Evolutionary conservation across 129 eudicot species (phyloP), one percentile per base, ranked within the genome.

Genomic region (Sambucus nigra): DNA sequence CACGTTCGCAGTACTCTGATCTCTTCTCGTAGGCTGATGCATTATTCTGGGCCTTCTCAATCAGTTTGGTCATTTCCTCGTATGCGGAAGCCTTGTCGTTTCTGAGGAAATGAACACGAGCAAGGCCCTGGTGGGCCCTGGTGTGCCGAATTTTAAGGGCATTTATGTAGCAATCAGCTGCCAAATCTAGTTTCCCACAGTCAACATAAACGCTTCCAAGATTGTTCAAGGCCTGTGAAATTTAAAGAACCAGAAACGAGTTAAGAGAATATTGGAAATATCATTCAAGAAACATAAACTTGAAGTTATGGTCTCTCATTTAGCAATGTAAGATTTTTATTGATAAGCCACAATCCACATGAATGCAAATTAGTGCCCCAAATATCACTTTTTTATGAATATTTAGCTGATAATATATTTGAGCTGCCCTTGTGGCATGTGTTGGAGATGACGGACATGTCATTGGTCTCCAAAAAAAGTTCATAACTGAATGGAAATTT

Each of bases 21-120:
- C 98, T 71, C 73, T 91, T 91, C 57, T 91, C 98, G 65, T 85
- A 91, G 20, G 98, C 98, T 46, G 98, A 91, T 11, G 98, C 98
- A 69, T 82, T 91, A 31, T 82, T 91, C 31, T 76, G 80, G 15
- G 95, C 98, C 76, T 82, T 91, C 41, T 82, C 89, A 29, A 91
- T 91, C 53, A 91, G 72, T 68, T 82, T 91, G 1, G 94, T 91
- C 94, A 91, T 91, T 73, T 91, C 98, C 17, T 70, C 93, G 55
- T 76, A 91, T 9, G 98, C 98, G 46, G 89, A 88, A 28, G 71
- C 51, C 68, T 79, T 91, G 50, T 91, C 94, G 21, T 91, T 79
- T 71, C 81, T 85, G 26, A 91, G 75, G 61, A 33, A 86, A 80
- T 91, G 94, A 67, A 91, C 98, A 54, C 98, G 98, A 22, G 98